These are phyloP conservation scores for Fragaria iinumae DNA, from an alignment of 306 rosid genomes.

Conservation along the genomic window DNA sequence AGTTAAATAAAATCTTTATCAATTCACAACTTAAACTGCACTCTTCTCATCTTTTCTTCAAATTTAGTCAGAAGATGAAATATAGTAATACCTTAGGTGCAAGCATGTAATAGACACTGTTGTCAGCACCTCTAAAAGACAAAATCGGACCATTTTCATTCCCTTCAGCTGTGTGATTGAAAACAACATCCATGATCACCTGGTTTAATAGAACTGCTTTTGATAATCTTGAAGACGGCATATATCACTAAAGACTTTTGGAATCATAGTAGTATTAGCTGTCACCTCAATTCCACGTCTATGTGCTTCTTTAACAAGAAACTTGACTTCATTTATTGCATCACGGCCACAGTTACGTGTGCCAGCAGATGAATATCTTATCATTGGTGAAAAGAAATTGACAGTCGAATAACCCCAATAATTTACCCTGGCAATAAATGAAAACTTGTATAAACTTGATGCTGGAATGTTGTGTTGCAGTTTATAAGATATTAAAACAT, in stretches of 20 bases:
- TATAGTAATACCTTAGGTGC: conserved; percentile 75
- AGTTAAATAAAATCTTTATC: conserved; percentile 15
- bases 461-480: not conserved
- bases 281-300: conserved; percentile 92
- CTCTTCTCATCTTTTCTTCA: not conserved
- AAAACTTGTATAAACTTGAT: no score
- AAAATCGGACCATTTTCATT: conserved; percentile 87
- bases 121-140: conserved; percentile 94
- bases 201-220: conserved; percentile 38
- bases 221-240: conserved; percentile 5
- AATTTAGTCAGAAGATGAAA: not conserved
- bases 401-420: conserved; percentile 98
- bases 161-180: conserved; percentile 99
- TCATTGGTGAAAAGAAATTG: conserved; percentile 92
- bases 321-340: conserved; percentile 77
- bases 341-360: conserved; percentile 70
- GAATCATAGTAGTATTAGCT: conserved; percentile 15
- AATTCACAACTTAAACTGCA: not conserved
- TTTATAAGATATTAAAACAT: not conserved
- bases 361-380: conserved; percentile 85
- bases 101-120: conserved; percentile 79
- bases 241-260: conserved; percentile 9
- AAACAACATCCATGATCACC: conserved; percentile 98
- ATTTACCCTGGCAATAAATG: conserved; percentile 60
- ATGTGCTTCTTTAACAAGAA: conserved; percentile 87